Conservation (phyloP, 129 eudicot species). For the Pittosporum tobira region DNA sequence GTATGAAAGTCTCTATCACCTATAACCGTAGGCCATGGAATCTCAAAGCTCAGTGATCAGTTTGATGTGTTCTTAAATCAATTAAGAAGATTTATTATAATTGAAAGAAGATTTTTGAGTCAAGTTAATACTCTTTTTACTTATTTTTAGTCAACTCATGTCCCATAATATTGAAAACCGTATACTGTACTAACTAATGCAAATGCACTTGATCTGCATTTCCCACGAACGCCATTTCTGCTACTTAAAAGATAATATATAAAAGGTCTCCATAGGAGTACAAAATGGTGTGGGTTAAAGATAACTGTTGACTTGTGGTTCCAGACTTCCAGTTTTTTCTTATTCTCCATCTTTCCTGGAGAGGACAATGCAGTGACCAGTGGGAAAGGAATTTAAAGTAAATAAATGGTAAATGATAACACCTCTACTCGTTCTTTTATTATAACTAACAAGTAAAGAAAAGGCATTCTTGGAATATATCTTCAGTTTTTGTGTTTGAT, state of each 20-base stretch:
- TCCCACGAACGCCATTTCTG: too few species aligned
- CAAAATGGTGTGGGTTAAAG: too few species aligned
- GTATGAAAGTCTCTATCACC: neutral
- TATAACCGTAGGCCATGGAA: neutral
- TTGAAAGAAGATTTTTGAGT: neutral
- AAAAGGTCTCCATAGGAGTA: neutral
- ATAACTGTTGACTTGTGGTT: too few species aligned
- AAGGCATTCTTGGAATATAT: neutral
- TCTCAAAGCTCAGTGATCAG: neutral
- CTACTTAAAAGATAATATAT: neutral
- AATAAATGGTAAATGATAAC: neutral
- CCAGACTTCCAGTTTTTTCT: too few species aligned
- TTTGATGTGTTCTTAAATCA: too few species aligned
- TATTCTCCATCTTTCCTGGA: neutral
- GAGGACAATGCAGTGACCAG: neutral
- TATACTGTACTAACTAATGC: too few species aligned
- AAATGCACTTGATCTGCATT: too few species aligned
- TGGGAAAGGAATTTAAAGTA: neutral
- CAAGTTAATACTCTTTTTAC: neutral
- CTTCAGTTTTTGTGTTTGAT: neutral
- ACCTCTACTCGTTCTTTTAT: too few species aligned
- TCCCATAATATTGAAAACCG: too few species aligned
- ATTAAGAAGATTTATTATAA: neutral
- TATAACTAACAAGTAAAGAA: neutral
- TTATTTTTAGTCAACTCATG: neutral